Base-by-base conservation (phyloP, 2,329 filamentous ascomycete species). In the Cyclaneusma minus region DNA sequence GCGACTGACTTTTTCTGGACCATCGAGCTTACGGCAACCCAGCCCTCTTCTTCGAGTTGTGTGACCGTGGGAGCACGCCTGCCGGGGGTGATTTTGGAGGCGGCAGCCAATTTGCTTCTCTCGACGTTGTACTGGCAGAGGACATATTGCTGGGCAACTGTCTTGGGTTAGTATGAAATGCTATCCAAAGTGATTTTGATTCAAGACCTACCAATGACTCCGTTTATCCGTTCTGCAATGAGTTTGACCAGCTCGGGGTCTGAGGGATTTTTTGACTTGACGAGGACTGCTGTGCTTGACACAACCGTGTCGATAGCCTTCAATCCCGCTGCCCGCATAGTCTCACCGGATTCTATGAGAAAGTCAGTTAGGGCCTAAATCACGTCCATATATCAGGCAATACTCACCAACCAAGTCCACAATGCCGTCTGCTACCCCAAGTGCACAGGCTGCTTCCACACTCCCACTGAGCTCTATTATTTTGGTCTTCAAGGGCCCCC, bases 61-160 rank as follows among this genome's bases (percentile, higher is more conserved):
- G 80, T 94, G 40, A 95, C 66, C 3, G 87, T 95, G 3, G 89
- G 82, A 3, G 89, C 85, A 26, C 89, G 78, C 59, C 89, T 93
- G 35, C 89, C 89, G 0, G 89, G 89, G 0, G 89, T 94, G 48
- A 95, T 80, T 40, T 66, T 66, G 24, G 65, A 69, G 6, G 80
- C 85, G 16, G 60, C 57, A 6, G 61, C 45, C 30, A 98, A 68
- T 28, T 68, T 66, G 24, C 55, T 49, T 34, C 85, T 72, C 40
- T 80, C 67, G 32, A 95, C 70, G 56, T 98, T 98, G 64, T 95
- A 98, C 48, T 91, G 84, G 60, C 89, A 95, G 16, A 95, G 69
- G 15, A 95, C 83, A 48, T 80, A 95, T 52, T 73, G 77, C 57
- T 98, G 83, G 7, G 89, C 89, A 21, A 83, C 68, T 72, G 35